These are phyloP conservation scores for Solanum ossicruentum DNA, from an alignment of 257 asterid genomes.

Conservation along the genomic window DNA sequence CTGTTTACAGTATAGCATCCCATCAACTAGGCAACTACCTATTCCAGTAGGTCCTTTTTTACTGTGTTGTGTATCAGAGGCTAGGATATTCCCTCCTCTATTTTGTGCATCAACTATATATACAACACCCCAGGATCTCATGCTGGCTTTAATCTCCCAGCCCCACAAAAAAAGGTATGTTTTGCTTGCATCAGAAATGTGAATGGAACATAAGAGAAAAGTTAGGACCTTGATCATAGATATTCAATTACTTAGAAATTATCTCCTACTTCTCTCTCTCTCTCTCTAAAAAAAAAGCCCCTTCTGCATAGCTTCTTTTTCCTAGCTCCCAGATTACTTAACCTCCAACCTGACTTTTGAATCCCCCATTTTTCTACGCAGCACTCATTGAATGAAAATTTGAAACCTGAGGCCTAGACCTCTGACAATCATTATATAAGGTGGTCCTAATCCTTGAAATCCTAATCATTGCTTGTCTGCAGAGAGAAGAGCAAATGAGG, in stretches of 20 bases:
- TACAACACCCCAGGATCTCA: neutral
- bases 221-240: neutral
- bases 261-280: neutral
- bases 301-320: neutral
- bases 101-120: neutral
- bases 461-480: constrained; percentile 2
- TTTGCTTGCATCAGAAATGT: neutral
- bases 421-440: neutral
- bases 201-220: neutral
- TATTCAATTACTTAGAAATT: neutral
- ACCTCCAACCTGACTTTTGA: neutral
- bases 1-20: neutral
- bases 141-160: neutral
- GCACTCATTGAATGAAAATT: neutral
- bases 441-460: neutral
- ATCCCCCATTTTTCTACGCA: neutral
- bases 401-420: neutral
- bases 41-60: neutral
- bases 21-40: neutral
- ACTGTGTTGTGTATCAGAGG: neutral
- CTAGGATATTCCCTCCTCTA: neutral
- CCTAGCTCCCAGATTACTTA: neutral
- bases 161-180: neutral
- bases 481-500: constrained; percentile 84
- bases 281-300: neutral